Percentiles rank a stretch among this genome's conserved stretches.
Conservation (phyloP, 768 basidiomycete species). For the Cyathus striatus region DNA sequence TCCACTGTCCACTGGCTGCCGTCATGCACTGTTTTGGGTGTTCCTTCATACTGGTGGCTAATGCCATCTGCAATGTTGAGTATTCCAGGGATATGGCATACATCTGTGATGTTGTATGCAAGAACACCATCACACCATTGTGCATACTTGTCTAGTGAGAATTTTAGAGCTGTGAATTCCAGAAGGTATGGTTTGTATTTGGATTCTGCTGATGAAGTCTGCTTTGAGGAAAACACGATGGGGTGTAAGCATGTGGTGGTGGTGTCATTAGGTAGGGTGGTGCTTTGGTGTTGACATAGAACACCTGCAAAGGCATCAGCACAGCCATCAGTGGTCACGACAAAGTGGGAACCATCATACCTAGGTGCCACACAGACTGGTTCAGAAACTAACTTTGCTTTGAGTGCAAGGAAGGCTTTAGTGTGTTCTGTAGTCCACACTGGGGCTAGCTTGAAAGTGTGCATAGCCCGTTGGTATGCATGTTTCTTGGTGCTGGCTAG, state of each 20-base stretch:
- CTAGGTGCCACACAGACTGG: conserved; percentile 16
- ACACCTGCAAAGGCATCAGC: conserved; percentile 22
- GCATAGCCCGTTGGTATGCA: conserved; percentile 18
- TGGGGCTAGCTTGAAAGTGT: conserved; percentile 6
- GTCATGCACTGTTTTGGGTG: conserved; percentile 8
- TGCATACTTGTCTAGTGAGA: conserved; percentile 9
- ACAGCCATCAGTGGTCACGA: conserved; percentile 24
- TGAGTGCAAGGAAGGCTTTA: conserved; percentile 21
- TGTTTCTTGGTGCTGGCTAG: conserved; percentile 13
- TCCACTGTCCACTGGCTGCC: conserved; percentile 20
- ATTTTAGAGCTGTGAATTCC: conserved; percentile 21
- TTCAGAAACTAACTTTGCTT: conserved; percentile 14
- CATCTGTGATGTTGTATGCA: conserved; percentile 10
- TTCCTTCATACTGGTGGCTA: conserved; percentile 13
- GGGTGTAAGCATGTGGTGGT: conserved; percentile 17
- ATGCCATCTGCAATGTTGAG: conserved; percentile 22
- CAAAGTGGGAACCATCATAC: conserved; percentile 24
- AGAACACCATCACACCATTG: conserved; percentile 22
- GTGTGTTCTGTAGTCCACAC: conserved; percentile 16
- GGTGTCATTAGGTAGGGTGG: conserved; percentile 8
- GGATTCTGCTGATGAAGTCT: conserved; percentile 22
- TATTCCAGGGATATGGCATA: conserved; percentile 13
- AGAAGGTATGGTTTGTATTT: conserved; percentile 23
- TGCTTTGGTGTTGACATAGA: conserved; percentile 13
- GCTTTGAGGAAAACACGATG: conserved; percentile 26